Percentiles rank a stretch among this genome's conserved stretches.
Evolutionary conservation across 768 basidiomycete species (phyloP).

Genomic region (Boletellus ananiceps): DNA sequence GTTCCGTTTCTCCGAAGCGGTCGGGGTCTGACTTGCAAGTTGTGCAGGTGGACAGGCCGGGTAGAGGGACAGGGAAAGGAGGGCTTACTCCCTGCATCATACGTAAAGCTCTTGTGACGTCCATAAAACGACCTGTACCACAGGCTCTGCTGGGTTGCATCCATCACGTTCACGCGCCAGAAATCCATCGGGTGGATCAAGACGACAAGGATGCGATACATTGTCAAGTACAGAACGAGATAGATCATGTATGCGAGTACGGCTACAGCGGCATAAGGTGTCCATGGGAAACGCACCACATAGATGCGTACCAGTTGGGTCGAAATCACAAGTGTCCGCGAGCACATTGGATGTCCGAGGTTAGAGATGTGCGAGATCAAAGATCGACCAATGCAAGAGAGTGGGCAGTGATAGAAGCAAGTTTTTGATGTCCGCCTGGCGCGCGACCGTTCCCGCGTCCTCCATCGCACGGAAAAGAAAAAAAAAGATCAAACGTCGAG

Average conservation of each 20-base stretch:
- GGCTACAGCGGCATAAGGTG: slow-evolving; percentile 24
- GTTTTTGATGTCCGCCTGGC: slow-evolving; percentile 19
- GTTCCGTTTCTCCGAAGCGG: background rate
- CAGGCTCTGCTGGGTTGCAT: too few relatives aligned
- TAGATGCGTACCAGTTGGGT: slow-evolving; percentile 6
- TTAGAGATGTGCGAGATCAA: slow-evolving; percentile 28
- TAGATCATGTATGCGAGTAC: slow-evolving; percentile 20
- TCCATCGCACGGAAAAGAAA: background rate
- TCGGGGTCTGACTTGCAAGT: slow-evolving; percentile 2
- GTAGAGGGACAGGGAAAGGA: slow-evolving; percentile 52
- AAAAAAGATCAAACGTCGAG: slow-evolving; percentile 24
- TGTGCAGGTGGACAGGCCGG: slow-evolving; percentile 63
- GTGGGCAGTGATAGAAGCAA: slow-evolving; percentile 21
- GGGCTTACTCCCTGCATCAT: slow-evolving; percentile 65
- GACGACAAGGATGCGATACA: slow-evolving; percentile 27
- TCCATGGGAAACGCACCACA: slow-evolving; percentile 24
- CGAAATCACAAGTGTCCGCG: slow-evolving; percentile 19
- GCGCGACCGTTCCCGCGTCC: slow-evolving; percentile 5
- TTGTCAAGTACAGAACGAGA: slow-evolving; percentile 30
- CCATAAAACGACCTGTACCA: background rate
- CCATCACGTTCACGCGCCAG: background rate
- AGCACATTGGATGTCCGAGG: slow-evolving; percentile 13
- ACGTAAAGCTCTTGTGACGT: slow-evolving; percentile 54
- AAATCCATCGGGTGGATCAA: slow-evolving; percentile 14
- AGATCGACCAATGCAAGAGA: slow-evolving; percentile 17